phyloP scores from a whole-genome alignment of 129 eudicot genomes.

The Lactuca sativa region DNA sequence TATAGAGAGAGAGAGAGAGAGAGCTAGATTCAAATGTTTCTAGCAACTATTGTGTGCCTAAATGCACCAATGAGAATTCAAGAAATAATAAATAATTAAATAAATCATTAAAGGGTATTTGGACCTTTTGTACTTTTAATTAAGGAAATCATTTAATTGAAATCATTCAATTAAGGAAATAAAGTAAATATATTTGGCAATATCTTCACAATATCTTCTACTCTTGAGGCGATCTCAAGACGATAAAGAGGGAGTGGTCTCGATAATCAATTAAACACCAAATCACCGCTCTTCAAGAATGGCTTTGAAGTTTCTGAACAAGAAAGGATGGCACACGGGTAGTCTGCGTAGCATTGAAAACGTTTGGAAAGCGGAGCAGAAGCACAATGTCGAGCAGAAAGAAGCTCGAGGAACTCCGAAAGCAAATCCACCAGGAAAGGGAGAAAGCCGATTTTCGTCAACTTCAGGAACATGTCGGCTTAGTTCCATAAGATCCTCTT shows the following conservation, averaged over 20 bases:
- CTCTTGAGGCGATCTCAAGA: not conserved
- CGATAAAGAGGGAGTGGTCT: not conserved
- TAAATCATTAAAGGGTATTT: too few relatives aligned
- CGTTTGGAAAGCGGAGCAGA: constrained; percentile 99
- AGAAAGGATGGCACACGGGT: constrained; percentile 99
- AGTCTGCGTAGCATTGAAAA: constrained; percentile 89
- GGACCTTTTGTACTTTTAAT: too few relatives aligned
- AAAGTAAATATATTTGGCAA: too few relatives aligned
- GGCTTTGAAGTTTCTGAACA: constrained; percentile 93
- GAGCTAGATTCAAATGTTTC: too few relatives aligned
- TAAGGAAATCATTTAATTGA: too few relatives aligned
- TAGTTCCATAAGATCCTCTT: constrained; percentile 49
- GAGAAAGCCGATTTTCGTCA: constrained; percentile 83
- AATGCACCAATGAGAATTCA: too few relatives aligned
- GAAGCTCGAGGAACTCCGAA: constrained; percentile 86
- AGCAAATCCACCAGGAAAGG: constrained; percentile 85
- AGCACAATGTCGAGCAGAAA: constrained; percentile 81
- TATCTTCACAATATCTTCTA: not conserved
- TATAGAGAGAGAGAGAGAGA: too few relatives aligned
- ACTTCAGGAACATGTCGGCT: constrained; percentile 90
- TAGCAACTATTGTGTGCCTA: too few relatives aligned
- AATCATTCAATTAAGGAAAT: too few relatives aligned
- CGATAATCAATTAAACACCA: not conserved
- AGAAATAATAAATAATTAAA: too few relatives aligned
- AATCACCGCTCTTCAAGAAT: constrained; percentile 24